Evolutionary conservation across 768 basidiomycete species (phyloP).

Genomic region (Coprinopsis marcescibilis): DNA sequence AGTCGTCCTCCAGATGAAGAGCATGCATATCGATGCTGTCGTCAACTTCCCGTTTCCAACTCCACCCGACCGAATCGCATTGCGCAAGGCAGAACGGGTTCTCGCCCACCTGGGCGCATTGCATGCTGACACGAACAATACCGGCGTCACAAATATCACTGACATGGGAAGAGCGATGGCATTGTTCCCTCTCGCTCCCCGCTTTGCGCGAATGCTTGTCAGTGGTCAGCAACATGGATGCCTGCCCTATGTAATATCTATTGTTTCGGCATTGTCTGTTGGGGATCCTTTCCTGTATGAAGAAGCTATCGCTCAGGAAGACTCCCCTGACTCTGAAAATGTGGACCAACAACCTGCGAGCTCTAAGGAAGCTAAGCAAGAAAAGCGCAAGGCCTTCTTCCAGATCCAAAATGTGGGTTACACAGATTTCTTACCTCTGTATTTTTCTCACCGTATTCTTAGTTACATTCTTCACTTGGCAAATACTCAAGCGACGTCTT

Average conservation of each 20-base stretch:
- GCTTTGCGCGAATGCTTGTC: conserved; percentile 95
- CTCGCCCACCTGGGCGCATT: conserved; percentile 83
- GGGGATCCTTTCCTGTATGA: conserved; percentile 95
- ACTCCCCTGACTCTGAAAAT: conserved; percentile 19
- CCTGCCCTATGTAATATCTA: conserved; percentile 83
- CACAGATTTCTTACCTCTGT: conserved; percentile 1
- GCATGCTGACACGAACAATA: conserved; percentile 25
- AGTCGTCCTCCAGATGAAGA: conserved; percentile 97
- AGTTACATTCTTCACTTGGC: conserved; percentile 81
- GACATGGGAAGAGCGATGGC: conserved; percentile 90
- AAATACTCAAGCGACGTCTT: conserved; percentile 80
- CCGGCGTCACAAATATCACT: conserved; percentile 52
- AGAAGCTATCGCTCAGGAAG: conserved; percentile 40
- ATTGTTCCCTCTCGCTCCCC: conserved; percentile 87
- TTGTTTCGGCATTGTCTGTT: conserved; percentile 88
- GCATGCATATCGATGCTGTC: conserved; percentile 96
- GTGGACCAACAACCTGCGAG: conserved; percentile 36
- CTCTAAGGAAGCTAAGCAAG: conserved; percentile 52
- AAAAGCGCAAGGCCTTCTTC: conserved; percentile 74
- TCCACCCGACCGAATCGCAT: conserved; percentile 72
- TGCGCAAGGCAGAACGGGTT: conserved; percentile 77
- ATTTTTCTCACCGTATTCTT: neutral
- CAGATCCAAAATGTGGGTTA: conserved; percentile 66
- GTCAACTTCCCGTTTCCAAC: conserved; percentile 99
- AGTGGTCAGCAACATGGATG: conserved; percentile 80